These are phyloP conservation scores for Spiromastix sp. DNA, from an alignment of 2,329 filamentous ascomycete genomes.

Conservation along the genomic window DNA sequence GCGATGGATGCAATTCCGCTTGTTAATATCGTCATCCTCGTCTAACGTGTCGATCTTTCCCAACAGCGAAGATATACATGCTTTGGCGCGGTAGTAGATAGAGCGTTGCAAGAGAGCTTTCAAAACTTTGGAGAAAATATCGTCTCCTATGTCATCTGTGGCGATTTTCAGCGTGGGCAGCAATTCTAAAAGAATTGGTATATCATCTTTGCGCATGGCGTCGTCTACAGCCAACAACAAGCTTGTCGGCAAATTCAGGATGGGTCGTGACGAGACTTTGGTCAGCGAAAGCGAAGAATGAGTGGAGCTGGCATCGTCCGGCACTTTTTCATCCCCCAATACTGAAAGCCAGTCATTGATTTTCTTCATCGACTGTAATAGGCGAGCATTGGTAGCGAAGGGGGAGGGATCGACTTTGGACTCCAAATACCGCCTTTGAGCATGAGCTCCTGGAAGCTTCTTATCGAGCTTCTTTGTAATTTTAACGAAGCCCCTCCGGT, in stretches of 20 bases:
- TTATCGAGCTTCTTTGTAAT: constrained; percentile 99
- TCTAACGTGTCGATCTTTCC: constrained; percentile 60
- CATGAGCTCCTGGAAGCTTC: constrained; percentile 65
- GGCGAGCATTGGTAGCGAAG: constrained; percentile 65
- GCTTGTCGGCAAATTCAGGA: constrained; percentile 59
- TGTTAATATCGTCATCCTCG: constrained; percentile 86
- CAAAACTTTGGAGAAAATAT: constrained; percentile 53
- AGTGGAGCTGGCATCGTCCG: constrained; percentile 64
- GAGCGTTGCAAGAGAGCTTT: constrained; percentile 35
- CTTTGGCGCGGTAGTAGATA: constrained; percentile 62
- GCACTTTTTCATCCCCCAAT: constrained; percentile 64
- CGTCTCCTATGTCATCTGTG: constrained; percentile 47
- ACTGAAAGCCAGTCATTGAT: constrained; percentile 90
- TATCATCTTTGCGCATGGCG: constrained; percentile 30
- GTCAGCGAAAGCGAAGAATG: constrained; percentile 62
- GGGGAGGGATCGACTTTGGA: constrained; percentile 82
- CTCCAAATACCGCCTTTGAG: constrained; percentile 76
- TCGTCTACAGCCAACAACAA: constrained; percentile 33
- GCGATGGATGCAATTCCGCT: constrained; percentile 85
- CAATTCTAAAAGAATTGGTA: constrained; percentile 34
- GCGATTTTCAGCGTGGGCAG: constrained; percentile 49
- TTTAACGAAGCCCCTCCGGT: constrained; percentile 88
- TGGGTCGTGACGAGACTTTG: constrained; percentile 63
- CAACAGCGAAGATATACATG: constrained; percentile 63
- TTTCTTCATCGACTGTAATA: constrained; percentile 49